Base-by-base conservation (phyloP, 768 basidiomycete species). In the Lactifluus piperatus region DNA sequence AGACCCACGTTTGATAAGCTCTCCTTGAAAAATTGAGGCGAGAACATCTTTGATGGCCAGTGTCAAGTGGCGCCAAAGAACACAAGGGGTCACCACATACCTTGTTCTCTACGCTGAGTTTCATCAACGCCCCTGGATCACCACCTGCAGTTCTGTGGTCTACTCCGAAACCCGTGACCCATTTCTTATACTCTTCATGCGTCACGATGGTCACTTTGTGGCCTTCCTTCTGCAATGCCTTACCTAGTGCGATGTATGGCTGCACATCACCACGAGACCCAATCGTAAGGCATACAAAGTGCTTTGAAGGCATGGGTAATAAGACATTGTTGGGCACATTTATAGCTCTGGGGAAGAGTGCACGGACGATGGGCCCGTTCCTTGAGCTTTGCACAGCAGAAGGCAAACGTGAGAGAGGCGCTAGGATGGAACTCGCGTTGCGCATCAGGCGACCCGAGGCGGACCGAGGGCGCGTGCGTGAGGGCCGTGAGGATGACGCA, bases 101-200 rank as follows among this genome's bases (percentile, higher is more conserved):
- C 70, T 81, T 73, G 61, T 75, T 72, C 64, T 79, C 79, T 3
- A 76, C 75, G 57, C 74, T 77, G 5, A 86, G 72, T 65, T 84
- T 83, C 84, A 86, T 86, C 67, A 86, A 66, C 2, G 81, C 80
- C 0, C 81, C 83, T 0, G 85, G 84, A 70, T 87, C 85, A 6
- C 84, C 85, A 2, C 85, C 85, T 16, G 84, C 83, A 36, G 78
- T 76, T 27, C 83, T 75, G 69, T 84, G 82, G 37, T 70, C 72
- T 56, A 87, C 74, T 4, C 79, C 82, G 67, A 81, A 86, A 7
- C 80, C 76, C 58, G 77, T 75, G 30, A 86, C 71, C 84, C 84
- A 86, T 1, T 65, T 69, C 63, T 77, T 77, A 67, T 77, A 78
- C 68, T 74, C 70, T 64, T 74, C 71, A 68, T 79, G 78, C 8